Base-by-base conservation (phyloP, 257 asterid genomes). In the Orobanche coerulescens region DNA sequence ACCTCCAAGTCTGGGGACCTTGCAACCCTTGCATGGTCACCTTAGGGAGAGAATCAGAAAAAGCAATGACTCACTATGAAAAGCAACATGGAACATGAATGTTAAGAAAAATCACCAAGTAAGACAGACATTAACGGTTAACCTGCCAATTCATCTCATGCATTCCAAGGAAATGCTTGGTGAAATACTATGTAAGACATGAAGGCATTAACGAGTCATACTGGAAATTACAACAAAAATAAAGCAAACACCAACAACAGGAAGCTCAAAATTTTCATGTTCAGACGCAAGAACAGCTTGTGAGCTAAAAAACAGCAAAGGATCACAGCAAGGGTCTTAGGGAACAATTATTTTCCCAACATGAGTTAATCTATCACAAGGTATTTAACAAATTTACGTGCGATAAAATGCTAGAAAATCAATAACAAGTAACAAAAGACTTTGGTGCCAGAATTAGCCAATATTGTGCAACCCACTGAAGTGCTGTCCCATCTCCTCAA, bases 1-100 rank as follows among this genome's bases (percentile, higher is more conserved):
- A 71, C 75, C 97, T 84, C 98, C 98, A 93, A 63, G 79, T 77
- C 73, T 93, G 98, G 58, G 98, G 98, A 28, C 97, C 98, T 83
- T 86, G 87, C 70, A 93, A 80, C 56, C 98, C 98, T 83, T 93
- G 98, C 95, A 93, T 86, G 67, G 95, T 78, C 28, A 91, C 95
- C 98, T 93, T 54, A 58, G 61, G 61, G 33, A 64, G 39, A 77
- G 19, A 51, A 64, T 23, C 25, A 57, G 54, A 53, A 56, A 22
- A 19, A 3, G 56, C 58, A 61, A 67, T 19, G 53, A 36, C 30
- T 54, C 62, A 26, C 59, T 46, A 26, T 23, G 46, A 47, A 63
- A 64, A 16, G 22, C 18, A 56, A 39, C 16, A 37, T 20, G 28
- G 65, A 49, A 46, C 37, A 46, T 37, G 58, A 53, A 28, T 26